Base-by-base conservation (phyloP, 2,329 filamentous ascomycete genomes). In the Xenosphaeropsis pyriputrescens region DNA sequence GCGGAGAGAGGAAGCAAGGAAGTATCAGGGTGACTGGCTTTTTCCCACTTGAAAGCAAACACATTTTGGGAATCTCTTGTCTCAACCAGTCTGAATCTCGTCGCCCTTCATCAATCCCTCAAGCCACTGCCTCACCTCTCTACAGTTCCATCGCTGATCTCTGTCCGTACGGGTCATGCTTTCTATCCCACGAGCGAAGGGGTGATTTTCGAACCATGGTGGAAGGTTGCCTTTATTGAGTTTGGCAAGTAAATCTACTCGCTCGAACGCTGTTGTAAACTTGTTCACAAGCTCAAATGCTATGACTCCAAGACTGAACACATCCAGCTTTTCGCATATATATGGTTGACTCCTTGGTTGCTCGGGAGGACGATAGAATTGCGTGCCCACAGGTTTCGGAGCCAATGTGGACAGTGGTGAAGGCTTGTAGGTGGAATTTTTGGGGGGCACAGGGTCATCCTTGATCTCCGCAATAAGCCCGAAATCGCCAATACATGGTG, bases 401-500 rank as follows among this genome's bases (percentile, higher is more conserved):
- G 46, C 47, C 9, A 49, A 39, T 3, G 49, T 39, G 2, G 41
- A 46, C 18, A 45, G 43, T 13, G 44, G 43, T 4, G 47, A 41
- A n/a, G 29, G 42, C 14, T 19, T 36, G 13, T 14, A 41, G 32
- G 29, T 33, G n/a, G 12, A 38, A 14, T 32, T 31, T 13, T 29
- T 30, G 19, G 29, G 7, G 14, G 33, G 4, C 31, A 41, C 35
- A 13, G 38, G 11, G 57, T 57, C 42, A 43, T 58, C 52, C 13
- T 65, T 64, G 14, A 74, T 61, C 22, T 70, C 67, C 8, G 71
- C 69, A 4, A 76, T 74, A 4, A 80, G 64, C 2, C 77, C 77
- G 47, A 82, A 81, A 48, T 82, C 77, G 2, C 76, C 77, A 38
- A 82, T 79, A 4, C 73, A 66, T 9, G 77, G 71, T 30, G 65